These are phyloP conservation scores for Eucalyptus fibrosa DNA, from an alignment of 345 rosid species.

Conservation along the genomic window DNA sequence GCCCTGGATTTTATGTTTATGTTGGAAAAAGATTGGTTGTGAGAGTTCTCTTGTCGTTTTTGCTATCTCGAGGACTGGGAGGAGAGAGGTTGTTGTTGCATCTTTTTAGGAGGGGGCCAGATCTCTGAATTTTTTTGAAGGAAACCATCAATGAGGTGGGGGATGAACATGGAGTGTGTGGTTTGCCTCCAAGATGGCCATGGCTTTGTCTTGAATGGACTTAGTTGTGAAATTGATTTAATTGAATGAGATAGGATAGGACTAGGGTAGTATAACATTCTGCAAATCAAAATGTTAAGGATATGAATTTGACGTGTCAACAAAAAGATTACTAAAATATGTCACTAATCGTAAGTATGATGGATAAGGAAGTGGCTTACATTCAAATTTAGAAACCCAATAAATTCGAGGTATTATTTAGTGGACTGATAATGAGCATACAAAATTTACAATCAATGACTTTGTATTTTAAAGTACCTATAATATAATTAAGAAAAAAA, in stretches of 20 bases:
- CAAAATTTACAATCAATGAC: accelerated
- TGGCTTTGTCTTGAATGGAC: neutral
- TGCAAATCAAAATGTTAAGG: accelerated
- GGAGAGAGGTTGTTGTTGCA: neutral
- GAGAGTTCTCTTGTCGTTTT: neutral
- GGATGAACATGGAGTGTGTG: neutral
- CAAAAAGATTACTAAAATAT: neutral
- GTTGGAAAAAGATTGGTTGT: neutral
- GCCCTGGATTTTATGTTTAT: neutral
- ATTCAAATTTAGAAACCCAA: neutral
- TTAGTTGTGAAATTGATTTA: neutral
- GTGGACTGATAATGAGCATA: neutral
- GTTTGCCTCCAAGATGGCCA: neutral
- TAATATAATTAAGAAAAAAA: neutral
- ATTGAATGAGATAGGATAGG: neutral
- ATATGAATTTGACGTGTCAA: neutral
- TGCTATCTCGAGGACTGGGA: neutral
- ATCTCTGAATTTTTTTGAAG: neutral
- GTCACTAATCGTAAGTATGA: neutral
- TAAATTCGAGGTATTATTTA: neutral
- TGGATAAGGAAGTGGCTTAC: neutral
- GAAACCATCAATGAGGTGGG: neutral
- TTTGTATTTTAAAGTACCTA: neutral
- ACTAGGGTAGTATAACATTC: accelerated
- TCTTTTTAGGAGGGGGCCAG: neutral